A percentile compares a stretch with the other conserved stretches of the same genome.
Evolutionary conservation across 208 protist genomes (phyloP).

Genomic region (Acanthamoeba healyi): DNA sequence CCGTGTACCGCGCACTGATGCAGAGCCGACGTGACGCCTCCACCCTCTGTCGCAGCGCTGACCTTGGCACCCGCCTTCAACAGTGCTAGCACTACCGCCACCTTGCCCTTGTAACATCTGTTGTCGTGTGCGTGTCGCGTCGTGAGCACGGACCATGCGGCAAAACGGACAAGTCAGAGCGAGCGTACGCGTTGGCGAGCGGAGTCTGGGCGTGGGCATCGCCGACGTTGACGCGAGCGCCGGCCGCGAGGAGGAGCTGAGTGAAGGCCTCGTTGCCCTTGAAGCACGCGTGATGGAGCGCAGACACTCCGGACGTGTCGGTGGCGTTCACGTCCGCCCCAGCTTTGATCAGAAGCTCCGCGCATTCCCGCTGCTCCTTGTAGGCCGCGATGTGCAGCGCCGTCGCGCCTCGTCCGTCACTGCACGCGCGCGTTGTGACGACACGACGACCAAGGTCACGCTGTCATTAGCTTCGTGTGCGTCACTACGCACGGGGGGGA

Average conservation of each 20-base stretch:
- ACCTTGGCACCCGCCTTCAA: background rate
- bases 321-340: background rate
- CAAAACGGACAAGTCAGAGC: background rate
- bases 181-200: background rate
- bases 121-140: background rate
- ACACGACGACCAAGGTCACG: background rate
- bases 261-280: slow-evolving; percentile 45
- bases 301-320: background rate
- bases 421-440: too few relatives aligned
- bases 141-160: too few relatives aligned
- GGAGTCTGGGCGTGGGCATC: slow-evolving; percentile 11
- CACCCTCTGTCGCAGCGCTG: background rate
- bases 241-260: background rate
- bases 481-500: too few relatives aligned
- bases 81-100: background rate
- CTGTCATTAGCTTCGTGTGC: background rate
- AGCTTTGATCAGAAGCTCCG: background rate
- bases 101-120: background rate
- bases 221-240: background rate
- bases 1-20: slow-evolving; percentile 35
- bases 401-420: background rate
- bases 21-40: background rate
- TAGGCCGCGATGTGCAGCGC: slow-evolving; percentile 43
- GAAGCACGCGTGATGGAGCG: slow-evolving; percentile 39
- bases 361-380: slow-evolving; percentile 6